Conservation (phyloP, 1,139 yeast genomes). For the Candida tetrigidarum region DNA sequence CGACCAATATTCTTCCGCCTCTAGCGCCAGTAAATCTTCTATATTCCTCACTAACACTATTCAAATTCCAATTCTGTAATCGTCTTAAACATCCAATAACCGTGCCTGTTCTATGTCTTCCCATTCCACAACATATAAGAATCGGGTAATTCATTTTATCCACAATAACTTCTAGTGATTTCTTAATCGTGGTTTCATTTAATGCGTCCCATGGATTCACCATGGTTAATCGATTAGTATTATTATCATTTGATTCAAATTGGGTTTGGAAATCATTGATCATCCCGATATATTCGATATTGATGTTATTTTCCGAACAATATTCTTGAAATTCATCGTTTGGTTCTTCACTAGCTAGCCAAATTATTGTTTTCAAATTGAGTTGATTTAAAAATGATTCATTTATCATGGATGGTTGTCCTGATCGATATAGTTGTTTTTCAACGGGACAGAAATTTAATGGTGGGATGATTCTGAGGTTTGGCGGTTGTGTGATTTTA, state of each 20-base stretch:
- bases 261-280: conserved; percentile 49
- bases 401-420: conserved; percentile 96
- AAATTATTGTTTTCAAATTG: conserved; percentile 76
- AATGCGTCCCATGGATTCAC: conserved; percentile 95
- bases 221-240: conserved; percentile 2
- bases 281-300: conserved; percentile 66
- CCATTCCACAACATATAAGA: conserved; percentile 96
- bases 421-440: conserved; percentile 80
- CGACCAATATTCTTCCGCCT: conserved; percentile 92
- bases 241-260: conserved; percentile 21
- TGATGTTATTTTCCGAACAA: conserved; percentile 72
- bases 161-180: conserved; percentile 76
- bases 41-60: conserved; percentile 92
- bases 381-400: conserved; percentile 81
- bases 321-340: conserved; percentile 84
- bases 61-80: conserved; percentile 94
- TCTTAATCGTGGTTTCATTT: conserved; percentile 78
- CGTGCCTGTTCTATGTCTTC: conserved; percentile 95
- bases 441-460: conserved; percentile 95
- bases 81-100: conserved; percentile 92
- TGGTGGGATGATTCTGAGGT: conserved; percentile 83
- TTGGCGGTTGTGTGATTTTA: conserved; percentile 49
- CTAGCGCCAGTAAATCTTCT: conserved; percentile 90
- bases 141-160: conserved; percentile 79
- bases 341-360: conserved; percentile 98